phyloP scores from a whole-genome alignment of 2,329 filamentous ascomycete species.

The Septoria linicola region DNA sequence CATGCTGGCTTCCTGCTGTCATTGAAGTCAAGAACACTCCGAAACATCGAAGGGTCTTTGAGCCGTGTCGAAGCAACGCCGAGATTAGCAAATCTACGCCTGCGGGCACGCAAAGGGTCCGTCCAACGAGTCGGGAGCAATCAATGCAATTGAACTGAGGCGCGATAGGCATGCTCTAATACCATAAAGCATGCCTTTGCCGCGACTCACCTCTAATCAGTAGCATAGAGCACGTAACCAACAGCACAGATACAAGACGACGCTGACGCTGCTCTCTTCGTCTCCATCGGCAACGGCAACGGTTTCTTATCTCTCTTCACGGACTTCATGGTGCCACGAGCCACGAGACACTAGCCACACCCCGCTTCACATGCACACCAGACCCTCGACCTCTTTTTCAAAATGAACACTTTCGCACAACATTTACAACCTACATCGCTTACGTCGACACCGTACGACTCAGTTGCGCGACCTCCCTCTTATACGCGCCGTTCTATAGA shows the following conservation, averaged over 20 bases:
- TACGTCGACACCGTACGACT: conserved; percentile 9
- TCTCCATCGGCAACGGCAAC: neutral
- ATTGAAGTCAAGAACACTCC: no score
- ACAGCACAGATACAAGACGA: neutral
- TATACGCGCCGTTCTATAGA: conserved; percentile 24
- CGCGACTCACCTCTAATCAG: conserved; percentile 6
- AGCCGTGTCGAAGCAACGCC: conserved; percentile 10
- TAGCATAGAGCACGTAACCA: neutral
- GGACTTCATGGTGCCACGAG: no score
- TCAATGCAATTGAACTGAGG: conserved; percentile 5
- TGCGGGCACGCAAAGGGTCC: conserved; percentile 10
- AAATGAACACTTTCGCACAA: conserved; percentile 20
- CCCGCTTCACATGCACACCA: conserved; percentile 14
- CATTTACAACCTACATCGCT: conserved; percentile 13
- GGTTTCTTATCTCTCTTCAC: no score
- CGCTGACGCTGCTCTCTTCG: neutral
- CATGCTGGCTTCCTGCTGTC: no score
- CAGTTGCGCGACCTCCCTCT: conserved; percentile 11
- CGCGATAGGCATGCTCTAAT: conserved; percentile 7
- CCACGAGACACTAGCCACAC: neutral
- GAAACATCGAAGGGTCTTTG: conserved; percentile 9
- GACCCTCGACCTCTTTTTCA: conserved; percentile 18
- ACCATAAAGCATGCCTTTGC: conserved; percentile 6
- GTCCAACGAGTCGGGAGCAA: conserved; percentile 1
- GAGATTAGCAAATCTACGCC: conserved; percentile 16